Percentiles rank a stretch among this genome's conserved stretches.
These are phyloP conservation scores for Microglena sp. DNA, from an alignment of 139 green algal genomes.

Conservation along the genomic window DNA sequence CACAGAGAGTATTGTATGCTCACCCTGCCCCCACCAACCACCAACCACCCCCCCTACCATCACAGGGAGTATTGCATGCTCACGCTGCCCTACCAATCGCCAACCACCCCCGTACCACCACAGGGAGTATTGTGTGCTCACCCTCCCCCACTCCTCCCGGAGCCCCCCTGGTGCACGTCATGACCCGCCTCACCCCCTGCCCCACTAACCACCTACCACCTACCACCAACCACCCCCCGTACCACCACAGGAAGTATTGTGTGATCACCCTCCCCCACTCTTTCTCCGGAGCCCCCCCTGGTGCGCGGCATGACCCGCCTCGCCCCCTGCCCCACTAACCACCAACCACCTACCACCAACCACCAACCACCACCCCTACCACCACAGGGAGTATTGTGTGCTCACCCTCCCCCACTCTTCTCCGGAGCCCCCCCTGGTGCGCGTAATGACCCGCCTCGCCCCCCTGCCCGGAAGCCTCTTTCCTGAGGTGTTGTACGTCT, in stretches of 20 bases:
- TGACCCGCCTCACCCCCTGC: slow-evolving; percentile 27
- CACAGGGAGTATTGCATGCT: slow-evolving; percentile 43
- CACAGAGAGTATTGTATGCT: not conserved
- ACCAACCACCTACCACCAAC: not conserved
- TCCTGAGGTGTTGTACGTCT: slow-evolving; percentile 41
- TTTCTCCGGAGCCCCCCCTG: slow-evolving; percentile 24
- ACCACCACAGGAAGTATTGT: slow-evolving; percentile 41
- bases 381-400: not conserved
- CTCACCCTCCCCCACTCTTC: slow-evolving; percentile 1
- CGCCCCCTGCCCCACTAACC: slow-evolving; percentile 2
- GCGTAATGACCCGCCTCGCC: slow-evolving; percentile 25
- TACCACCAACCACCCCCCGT: too few relatives aligned
- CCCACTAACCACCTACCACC: slow-evolving; percentile 21
- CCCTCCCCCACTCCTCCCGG: slow-evolving; percentile 7
- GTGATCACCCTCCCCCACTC: slow-evolving; percentile 44
- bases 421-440: slow-evolving; percentile 27
- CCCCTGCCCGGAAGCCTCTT: slow-evolving; percentile 24
- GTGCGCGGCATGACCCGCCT: slow-evolving; percentile 27
- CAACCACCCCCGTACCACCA: not conserved
- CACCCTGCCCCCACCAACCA: too few relatives aligned
- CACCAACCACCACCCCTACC: not conserved
- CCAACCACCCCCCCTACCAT: too few relatives aligned
- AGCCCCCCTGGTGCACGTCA: slow-evolving; percentile 26
- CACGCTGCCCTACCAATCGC: slow-evolving; percentile 34
- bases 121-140: not conserved